Conservation (phyloP, 139 green algal genomes). For the Coelastrella sp. region DNA sequence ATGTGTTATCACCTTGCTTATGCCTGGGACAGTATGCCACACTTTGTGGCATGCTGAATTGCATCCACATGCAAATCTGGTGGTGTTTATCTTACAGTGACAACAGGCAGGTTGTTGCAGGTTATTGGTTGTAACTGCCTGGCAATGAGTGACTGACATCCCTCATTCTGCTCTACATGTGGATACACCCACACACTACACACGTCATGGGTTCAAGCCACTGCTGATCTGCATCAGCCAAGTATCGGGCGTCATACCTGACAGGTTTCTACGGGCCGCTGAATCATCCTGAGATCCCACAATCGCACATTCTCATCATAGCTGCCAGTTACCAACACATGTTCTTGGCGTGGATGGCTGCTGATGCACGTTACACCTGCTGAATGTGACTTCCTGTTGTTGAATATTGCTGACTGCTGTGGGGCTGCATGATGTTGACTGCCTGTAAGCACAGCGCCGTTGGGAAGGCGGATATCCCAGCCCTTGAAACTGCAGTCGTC, state of each 20-base stretch:
- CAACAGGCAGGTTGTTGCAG: no score
- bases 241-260: no score
- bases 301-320: conserved; percentile 90
- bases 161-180: no score
- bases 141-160: no score
- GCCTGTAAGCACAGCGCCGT: background rate
- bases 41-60: no score
- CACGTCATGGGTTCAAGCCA: conserved; percentile 55
- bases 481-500: conserved; percentile 77
- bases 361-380: conserved; percentile 90
- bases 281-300: conserved; percentile 76
- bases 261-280: conserved; percentile 51
- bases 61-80: no score
- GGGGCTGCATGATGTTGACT: background rate
- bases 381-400: conserved; percentile 68
- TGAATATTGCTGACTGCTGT: conserved; percentile 49
- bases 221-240: conserved; percentile 16
- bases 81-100: no score
- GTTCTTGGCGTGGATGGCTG: conserved; percentile 51
- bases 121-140: no score
- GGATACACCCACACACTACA: no score
- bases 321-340: conserved; percentile 82
- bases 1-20: no score
- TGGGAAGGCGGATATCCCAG: conserved; percentile 61
- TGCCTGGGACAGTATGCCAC: no score